Base-by-base conservation (phyloP, 495 filamentous ascomycete genomes). In the Aspergillus affinis region DNA sequence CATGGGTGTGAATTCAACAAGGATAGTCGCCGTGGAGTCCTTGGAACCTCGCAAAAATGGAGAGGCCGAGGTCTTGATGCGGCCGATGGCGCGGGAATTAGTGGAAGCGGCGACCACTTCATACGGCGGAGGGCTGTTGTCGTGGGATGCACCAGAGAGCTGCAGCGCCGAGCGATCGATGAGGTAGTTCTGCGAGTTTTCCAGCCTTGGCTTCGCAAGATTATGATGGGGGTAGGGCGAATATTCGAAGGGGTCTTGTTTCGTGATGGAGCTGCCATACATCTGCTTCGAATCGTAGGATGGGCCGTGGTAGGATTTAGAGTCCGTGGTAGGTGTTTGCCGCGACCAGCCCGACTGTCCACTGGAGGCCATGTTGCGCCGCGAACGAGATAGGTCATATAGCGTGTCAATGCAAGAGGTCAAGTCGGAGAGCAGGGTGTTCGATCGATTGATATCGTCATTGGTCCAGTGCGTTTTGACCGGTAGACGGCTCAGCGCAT, bases 381-480 rank as follows among this genome's bases (percentile, higher is more conserved):
- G 80, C 8, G 90, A 89, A 49, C 86, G 79, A 7, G 91, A 95
- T 13, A 97, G 78, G 58, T 95, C 90, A 71, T 93, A 96, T 12
- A 97, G 82, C 0, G 88, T 92, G 72, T 97, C 92, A 66, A 96
- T 96, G 27, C 88, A 92, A 12, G 84, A 85, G 4, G 90, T 94
- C 57, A 96, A 73, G 58, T 96, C 90, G 58, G 81, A 83, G 21
- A 94, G 77, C 3, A 96, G 81, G 48, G 89, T 73, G 47, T 79
- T 76, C 12, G 78, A 73, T n/a, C 76, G 75, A 62, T 74, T 72
- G 29, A 82, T 74, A 57, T 82, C 78, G 23, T 74, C 75, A 20
- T 79, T 69, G 46, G 82, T 79, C 82, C 82, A 82, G 53, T 78
- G 74, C 9, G 74, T 69, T 61, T 77, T 79, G 48, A 72, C 58